phyloP scores from a whole-genome alignment of 2,329 filamentous ascomycete genomes.

The Chrysosporium queenslandicum region DNA sequence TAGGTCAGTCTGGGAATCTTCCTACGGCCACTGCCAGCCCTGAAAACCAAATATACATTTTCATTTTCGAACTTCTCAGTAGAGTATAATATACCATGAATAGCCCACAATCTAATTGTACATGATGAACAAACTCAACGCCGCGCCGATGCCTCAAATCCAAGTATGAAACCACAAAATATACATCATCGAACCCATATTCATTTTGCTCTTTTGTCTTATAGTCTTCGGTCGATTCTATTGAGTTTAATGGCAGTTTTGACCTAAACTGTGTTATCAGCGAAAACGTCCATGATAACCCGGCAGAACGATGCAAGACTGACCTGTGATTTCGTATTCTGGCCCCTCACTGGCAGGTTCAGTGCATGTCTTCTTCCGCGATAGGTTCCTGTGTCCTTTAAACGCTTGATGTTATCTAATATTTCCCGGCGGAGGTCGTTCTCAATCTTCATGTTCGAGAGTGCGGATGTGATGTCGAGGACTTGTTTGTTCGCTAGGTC shows the following conservation, averaged over 20 bases:
- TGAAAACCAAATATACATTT: slow-evolving; percentile 20
- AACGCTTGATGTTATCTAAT: slow-evolving; percentile 70
- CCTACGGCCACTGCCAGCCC: not conserved
- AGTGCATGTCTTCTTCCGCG: slow-evolving; percentile 85
- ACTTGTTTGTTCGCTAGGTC: slow-evolving; percentile 65
- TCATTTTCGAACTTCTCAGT: not conserved
- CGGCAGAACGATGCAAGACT: not conserved
- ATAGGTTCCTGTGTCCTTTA: slow-evolving; percentile 87
- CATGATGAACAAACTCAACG: slow-evolving; percentile 6
- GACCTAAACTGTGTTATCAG: slow-evolving; percentile 36
- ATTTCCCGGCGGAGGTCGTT: slow-evolving; percentile 71
- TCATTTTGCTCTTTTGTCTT: too few species aligned
- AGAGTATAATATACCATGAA: not conserved
- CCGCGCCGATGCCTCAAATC: slow-evolving; percentile 5
- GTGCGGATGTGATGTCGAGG: slow-evolving; percentile 69
- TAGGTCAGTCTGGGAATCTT: not conserved
- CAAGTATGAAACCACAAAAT: slow-evolving; percentile 1
- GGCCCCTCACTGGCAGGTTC: slow-evolving; percentile 80
- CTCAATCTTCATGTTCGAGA: slow-evolving; percentile 88
- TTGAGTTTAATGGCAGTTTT: slow-evolving; percentile 51
- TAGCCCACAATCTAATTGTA: not conserved
- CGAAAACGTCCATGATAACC: not conserved
- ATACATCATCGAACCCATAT: not conserved
- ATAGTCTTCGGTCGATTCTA: slow-evolving; percentile 44
- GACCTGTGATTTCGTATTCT: slow-evolving; percentile 71